Base-by-base conservation (phyloP, 768 basidiomycete species). In the Daedaleopsis nitida region DNA sequence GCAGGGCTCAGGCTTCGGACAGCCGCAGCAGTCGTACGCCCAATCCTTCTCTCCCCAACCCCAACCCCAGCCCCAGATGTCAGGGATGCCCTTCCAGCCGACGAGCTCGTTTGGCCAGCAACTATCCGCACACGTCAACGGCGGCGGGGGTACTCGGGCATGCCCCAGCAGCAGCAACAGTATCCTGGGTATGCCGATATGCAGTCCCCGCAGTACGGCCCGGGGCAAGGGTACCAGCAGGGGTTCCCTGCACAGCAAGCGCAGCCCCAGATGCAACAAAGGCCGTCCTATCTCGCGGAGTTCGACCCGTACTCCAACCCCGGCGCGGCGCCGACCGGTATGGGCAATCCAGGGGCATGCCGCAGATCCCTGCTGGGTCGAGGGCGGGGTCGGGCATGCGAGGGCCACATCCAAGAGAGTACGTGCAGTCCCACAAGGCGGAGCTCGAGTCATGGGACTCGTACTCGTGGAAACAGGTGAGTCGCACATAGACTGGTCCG, bases 401-500 rank as follows among this genome's bases (percentile, higher is more conserved):
- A 9, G 75, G 81, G 24, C 77, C 75, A 24, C 91, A 93, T 65
- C 91, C 91, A 0, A 83, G 88, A 43, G 83, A 89, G 48, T 83
- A 80, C 64, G 84, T 92, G 57, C 85, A 84, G 48, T 72, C 73
- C 3, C 83, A 91, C 71, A 92, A 91, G 65, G 68, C 76, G 0
- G 84, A 86, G 70, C 77, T 93, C 27, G 91, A 91, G 65, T 75
- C 81, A 8, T 92, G 90, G 90, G 87, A 91, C 65, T 39, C 73
- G 8, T 83, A 82, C 58, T 75, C 86, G 13, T 92, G 90, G 90
- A 91, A 86, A 71, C 88, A 89, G 74, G 68, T 71, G 39, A n/a
- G 65, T 24, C 47, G 11, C 47, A 24, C 21, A 7, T 24, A 7
- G 3, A 11, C 21, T 8, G 9, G 13, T 11, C 16, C 12, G 23